Evolutionary conservation across 2,329 filamentous ascomycete species (phyloP), one percentile per base, ranked within the genome.

Genomic region (Penicillium sp.): DNA sequence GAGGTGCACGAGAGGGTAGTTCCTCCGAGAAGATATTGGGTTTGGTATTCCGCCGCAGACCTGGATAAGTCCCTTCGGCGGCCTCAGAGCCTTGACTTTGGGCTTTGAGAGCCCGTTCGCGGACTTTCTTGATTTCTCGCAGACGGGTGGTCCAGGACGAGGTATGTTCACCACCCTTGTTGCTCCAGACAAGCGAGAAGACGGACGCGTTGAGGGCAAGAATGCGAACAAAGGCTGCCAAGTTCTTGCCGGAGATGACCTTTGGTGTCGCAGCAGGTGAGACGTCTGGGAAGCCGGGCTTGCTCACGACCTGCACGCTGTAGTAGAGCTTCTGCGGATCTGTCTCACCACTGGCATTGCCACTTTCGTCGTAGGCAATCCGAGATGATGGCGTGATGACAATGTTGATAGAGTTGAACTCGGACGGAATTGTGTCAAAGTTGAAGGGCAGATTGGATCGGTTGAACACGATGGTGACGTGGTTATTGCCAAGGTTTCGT

Each of bases 381-480:
- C 64, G 64, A 46, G 64, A 62, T 61, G 88, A 90, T 54, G 93
- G 93, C 2, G 87, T 88, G 63, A 98, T 91, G 60, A 97, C 85
- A 61, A 98, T 97, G 66, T 96, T 89, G 64, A 98, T 89, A 64
- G 87, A 95, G 65, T 96, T 97, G 75, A 98, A 95, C 50, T 91
- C 86, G 0, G 89, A 94, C 0, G 88, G 88, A 60, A 98, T 95
- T 0, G 88, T 95, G 65, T 95, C 82, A 65, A 95, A 95, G 47
- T 80, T 79, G 72, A 95, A 97, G 0, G 87, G 85, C 42, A 84
- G 69, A n/a, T 93, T 91, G 2, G 90, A 96, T 62, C 95, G 88
- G 67, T 98, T 98, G 77, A 94, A 98, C 51, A 98, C 85, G 59
- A 98, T 95, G 65, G 95, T 97, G 64, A 98, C 93, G 67, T 88